phyloP scores from a whole-genome alignment of 768 basidiomycete genomes.

The Cyclocybe aegerita region DNA sequence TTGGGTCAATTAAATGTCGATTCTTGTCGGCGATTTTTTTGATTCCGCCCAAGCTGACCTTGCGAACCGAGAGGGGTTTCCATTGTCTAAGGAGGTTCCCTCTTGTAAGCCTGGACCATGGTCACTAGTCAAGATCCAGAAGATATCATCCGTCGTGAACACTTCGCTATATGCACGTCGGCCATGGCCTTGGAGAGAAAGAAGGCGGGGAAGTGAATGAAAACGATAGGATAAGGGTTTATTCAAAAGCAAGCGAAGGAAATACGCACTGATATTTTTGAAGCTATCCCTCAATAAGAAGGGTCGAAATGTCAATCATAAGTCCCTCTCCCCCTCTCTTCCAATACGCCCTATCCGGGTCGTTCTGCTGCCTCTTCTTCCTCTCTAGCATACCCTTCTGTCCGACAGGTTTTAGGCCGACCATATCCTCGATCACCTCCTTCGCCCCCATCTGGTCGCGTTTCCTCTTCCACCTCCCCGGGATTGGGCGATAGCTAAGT shows the following conservation, averaged over 20 bases:
- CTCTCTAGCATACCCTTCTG: conserved; percentile 86
- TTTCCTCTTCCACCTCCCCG: conserved; percentile 62
- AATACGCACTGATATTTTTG: conserved; percentile 67
- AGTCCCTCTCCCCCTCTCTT: conserved; percentile 80
- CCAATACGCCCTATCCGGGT: conserved; percentile 60
- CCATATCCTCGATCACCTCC: conserved; percentile 72
- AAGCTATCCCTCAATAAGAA: conserved; percentile 88
- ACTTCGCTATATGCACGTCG: conserved; percentile 41
- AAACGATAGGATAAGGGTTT: conserved; percentile 2
- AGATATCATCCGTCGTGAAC: conserved; percentile 44
- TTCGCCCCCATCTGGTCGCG: conserved; percentile 64
- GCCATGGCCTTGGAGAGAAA: neutral
- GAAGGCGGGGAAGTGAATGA: neutral
- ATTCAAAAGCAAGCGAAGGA: neutral
- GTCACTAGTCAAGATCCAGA: too few relatives aligned
- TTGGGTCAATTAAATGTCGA: conserved; percentile 40
- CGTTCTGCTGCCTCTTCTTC: conserved; percentile 73
- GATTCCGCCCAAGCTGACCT: neutral
- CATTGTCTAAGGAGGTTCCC: too few relatives aligned
- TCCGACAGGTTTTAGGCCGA: conserved; percentile 79
- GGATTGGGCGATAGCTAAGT: conserved; percentile 54
- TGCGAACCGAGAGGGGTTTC: too few relatives aligned
- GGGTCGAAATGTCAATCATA: conserved; percentile 75
- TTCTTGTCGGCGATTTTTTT: neutral
- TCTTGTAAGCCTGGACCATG: too few relatives aligned